Conservation (phyloP, 345 rosid species). For the Salix arbutifolia region DNA sequence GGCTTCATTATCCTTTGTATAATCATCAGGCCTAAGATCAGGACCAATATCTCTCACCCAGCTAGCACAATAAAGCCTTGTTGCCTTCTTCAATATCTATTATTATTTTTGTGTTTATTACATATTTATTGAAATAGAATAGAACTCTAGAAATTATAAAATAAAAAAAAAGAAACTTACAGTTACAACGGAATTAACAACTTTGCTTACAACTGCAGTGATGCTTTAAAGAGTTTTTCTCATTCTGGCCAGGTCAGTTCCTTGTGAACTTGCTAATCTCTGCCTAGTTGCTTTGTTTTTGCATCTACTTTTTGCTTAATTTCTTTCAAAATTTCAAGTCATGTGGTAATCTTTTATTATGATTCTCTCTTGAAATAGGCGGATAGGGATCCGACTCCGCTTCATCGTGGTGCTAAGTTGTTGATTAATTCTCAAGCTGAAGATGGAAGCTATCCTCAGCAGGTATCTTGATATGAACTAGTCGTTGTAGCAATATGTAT, state of each 20-base stretch:
- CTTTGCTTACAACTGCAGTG: no score
- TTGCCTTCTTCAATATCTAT: slow-evolving; percentile 83
- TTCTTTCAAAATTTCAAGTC: no score
- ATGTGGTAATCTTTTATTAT: no score
- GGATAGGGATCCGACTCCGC: slow-evolving; percentile 47
- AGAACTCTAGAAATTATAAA: neutral
- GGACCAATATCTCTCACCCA: slow-evolving; percentile 97
- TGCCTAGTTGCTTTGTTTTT: neutral
- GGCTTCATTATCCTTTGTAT: slow-evolving; percentile 48
- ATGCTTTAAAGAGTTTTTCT: no score
- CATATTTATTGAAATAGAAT: neutral
- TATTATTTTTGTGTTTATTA: neutral
- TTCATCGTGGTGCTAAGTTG: slow-evolving; percentile 60
- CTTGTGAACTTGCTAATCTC: neutral
- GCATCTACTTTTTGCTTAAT: neutral
- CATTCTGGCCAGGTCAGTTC: slow-evolving; percentile 38
- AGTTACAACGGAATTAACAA: no score
- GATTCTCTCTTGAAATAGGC: neutral
- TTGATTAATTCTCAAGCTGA: slow-evolving; percentile 63
- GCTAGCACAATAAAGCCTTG: slow-evolving; percentile 86
- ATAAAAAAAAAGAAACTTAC: slow-evolving; percentile 29
- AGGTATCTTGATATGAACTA: slow-evolving; percentile 8
- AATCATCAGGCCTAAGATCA: slow-evolving; percentile 81
- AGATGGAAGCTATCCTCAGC: slow-evolving; percentile 60
- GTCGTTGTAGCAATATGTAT: no score